phyloP scores from a whole-genome alignment of 129 eudicot species.

The Rutidosis leptorrhynchoides region DNA sequence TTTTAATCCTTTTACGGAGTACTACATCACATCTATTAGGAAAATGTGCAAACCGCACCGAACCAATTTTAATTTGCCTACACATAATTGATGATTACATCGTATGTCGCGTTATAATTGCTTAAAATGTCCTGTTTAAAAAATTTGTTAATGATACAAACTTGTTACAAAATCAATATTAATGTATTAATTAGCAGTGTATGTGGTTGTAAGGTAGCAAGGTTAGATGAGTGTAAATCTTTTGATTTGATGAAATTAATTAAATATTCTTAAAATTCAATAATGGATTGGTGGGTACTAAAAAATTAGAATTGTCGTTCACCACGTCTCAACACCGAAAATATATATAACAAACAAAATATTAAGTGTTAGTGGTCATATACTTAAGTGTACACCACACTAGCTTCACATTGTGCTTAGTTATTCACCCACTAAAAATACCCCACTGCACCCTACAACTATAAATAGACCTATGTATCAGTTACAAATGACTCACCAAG shows the following conservation, averaged over 20 bases:
- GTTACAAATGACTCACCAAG: background rate
- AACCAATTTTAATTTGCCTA: too few relatives aligned
- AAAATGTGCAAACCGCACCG: too few relatives aligned
- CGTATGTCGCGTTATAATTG: too few relatives aligned
- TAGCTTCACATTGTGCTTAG: background rate
- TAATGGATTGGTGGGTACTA: slow-evolving; percentile 32
- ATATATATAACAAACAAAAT: background rate
- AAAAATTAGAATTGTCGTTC: background rate
- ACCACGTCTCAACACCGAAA: slow-evolving; percentile 26
- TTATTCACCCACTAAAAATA: slow-evolving; percentile 10
- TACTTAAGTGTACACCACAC: slow-evolving; percentile 23
- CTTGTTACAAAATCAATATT: background rate
- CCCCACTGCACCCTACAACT: slow-evolving; percentile 26
- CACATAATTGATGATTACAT: too few relatives aligned
- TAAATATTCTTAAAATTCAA: slow-evolving; percentile 11
- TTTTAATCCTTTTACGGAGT: too few relatives aligned
- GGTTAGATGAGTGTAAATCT: background rate
- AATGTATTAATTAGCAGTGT: too few relatives aligned
- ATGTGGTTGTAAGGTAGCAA: background rate
- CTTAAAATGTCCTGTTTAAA: too few relatives aligned
- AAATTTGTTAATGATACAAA: too few relatives aligned
- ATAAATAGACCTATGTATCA: slow-evolving; percentile 38
- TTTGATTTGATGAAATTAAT: slow-evolving; percentile 4
- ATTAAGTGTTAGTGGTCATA: background rate
- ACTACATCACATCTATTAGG: too few relatives aligned